Conservation (phyloP, 179 eudicot genomes). For the Spergularia azorica region DNA sequence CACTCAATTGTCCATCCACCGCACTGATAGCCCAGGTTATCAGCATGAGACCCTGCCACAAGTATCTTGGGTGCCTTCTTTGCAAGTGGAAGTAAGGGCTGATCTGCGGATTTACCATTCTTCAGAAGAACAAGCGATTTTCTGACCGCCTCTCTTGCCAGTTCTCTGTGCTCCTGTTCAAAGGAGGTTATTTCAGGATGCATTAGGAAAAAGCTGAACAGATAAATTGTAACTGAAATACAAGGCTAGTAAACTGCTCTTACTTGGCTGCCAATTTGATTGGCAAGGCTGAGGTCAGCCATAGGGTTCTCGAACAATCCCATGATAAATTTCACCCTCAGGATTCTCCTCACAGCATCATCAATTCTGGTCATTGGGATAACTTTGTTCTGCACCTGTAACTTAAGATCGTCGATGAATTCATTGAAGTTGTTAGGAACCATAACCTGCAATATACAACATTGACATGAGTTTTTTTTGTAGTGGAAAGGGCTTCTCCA, state of each 20-base stretch:
- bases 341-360: constrained; percentile 45
- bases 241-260: neutral
- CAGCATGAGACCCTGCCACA: constrained; percentile 85
- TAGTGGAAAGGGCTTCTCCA: neutral
- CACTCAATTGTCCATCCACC: constrained; percentile 97
- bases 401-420: constrained; percentile 42
- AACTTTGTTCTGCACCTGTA: constrained; percentile 30
- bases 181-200: neutral
- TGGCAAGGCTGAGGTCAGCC: constrained; percentile 60
- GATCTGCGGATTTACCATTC: constrained; percentile 50
- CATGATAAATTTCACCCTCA: constrained; percentile 51
- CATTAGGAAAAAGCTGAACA: constrained; percentile 10
- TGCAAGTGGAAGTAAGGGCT: constrained; percentile 67
- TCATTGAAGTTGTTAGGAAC: constrained; percentile 35
- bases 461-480: neutral
- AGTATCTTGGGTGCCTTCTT: constrained; percentile 75
- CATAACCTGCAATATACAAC: constrained; percentile 30
- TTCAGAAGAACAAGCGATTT: constrained; percentile 82
- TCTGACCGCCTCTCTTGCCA: constrained; percentile 90
- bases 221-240: neutral
- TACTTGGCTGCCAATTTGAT: constrained; percentile 62
- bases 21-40: constrained; percentile 85
- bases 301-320: constrained; percentile 78
- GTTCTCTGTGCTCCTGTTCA: constrained; percentile 69
- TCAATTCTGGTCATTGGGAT: constrained; percentile 46